Evolutionary conservation across 176 grass and related monocot species (phyloP), one percentile per base, ranked within the genome.

Genomic region (Hordeum vulgare): DNA sequence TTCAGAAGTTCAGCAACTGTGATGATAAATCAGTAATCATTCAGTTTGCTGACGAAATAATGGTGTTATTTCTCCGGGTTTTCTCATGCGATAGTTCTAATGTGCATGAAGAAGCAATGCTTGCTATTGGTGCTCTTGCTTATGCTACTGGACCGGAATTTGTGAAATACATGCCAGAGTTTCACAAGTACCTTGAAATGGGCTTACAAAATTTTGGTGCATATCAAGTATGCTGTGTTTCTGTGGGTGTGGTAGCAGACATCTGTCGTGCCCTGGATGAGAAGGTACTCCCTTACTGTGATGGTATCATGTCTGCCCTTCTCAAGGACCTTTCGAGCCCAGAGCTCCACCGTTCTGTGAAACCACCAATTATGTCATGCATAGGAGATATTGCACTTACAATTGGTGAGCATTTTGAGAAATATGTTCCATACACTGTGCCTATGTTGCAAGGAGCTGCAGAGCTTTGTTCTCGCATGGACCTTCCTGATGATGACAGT

Each of bases 341-440:
- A 18, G 59, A 80, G 61, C 87, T 89, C 70, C 84, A 92, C 57
- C 69, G 90, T n/a, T 87, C 90, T 28, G 84, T 92, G 26, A 92
- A 92, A 80, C 90, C 90, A 0, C 87, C 90, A 77, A 92, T 86
- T n/a, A 84, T 92, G 13, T 92, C 90, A 6, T 92, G 87, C 83
- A 91, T 94, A 81, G 92, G 92, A 61, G 92, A 94, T 81, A 89
- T 89, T 70, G 92, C 92, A 54, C 87, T 94, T 80, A 86, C 92
- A 26, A 94, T 94, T 41, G 88, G 92, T 62, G 88, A 84, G 60
- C 62, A 91, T 70, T 94, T 94, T 89, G 89, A 94, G 61, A 94
- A 91, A 71, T 91, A 94, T 61, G 33, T 91, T 29, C 83, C 86
- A 5, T 94, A 87, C 25, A 84, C 84, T 33, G 71, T 94, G 15